Conservation (phyloP, 495 filamentous ascomycete genomes). For the Penicillium roqueforti region DNA sequence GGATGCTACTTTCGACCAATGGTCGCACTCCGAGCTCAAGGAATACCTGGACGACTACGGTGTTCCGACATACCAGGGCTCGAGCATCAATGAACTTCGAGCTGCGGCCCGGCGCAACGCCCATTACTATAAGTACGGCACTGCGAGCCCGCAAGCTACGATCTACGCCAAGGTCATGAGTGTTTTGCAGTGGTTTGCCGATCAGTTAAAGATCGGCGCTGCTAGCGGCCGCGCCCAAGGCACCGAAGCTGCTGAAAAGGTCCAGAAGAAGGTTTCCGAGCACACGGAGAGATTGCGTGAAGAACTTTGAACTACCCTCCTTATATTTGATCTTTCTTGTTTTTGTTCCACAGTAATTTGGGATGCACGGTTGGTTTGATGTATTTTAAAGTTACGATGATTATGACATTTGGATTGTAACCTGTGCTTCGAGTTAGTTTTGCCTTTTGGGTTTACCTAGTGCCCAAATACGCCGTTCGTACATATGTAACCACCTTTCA, state of each 20-base stretch:
- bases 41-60: constrained; percentile 78
- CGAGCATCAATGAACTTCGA: constrained; percentile 58
- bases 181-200: constrained; percentile 55
- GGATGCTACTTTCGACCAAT: constrained; percentile 68
- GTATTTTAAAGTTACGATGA: constrained; percentile 15
- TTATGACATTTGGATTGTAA: constrained; percentile 15
- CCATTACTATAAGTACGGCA: constrained; percentile 76
- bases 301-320: constrained; percentile 31
- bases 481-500: no score
- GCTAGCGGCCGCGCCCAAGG: constrained; percentile 58
- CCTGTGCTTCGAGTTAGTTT: no score
- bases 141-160: constrained; percentile 58
- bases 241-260: constrained; percentile 48
- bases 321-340: not conserved
- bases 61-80: constrained; percentile 67
- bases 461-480: no score
- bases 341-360: not conserved
- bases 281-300: constrained; percentile 25
- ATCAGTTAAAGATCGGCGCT: constrained; percentile 58
- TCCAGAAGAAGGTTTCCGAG: constrained; percentile 32
- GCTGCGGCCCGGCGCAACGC: constrained; percentile 66
- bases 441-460: no score
- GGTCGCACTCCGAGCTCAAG: constrained; percentile 80
- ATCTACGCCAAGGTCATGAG: constrained; percentile 61
- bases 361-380: not conserved